A percentile compares a stretch with the other conserved stretches of the same genome.
phyloP scores from a whole-genome alignment of 163 green algal species.

The Chlorella variabilis region DNA sequence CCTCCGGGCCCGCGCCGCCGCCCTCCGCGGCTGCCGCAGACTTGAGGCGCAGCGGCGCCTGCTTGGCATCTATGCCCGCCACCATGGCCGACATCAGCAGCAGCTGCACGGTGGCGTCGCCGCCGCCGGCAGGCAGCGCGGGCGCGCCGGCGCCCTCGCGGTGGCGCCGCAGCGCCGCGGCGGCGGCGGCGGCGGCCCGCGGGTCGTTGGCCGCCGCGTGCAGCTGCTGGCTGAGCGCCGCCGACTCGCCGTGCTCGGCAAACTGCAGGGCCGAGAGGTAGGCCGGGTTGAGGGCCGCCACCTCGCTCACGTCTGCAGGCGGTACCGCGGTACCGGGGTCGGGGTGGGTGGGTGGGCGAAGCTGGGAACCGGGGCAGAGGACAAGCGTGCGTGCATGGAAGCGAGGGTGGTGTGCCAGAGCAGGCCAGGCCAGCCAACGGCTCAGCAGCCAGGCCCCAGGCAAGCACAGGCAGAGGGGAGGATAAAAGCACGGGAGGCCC shows the following conservation, averaged over 20 bases:
- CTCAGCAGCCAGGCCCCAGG: too few species aligned
- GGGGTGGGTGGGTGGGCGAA: neutral
- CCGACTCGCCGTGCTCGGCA: slow-evolving; percentile 11
- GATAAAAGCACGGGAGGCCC: too few species aligned
- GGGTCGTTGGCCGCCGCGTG: slow-evolving; percentile 20
- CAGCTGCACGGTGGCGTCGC: neutral
- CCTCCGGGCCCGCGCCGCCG: neutral
- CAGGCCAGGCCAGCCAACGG: too few species aligned
- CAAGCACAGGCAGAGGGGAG: too few species aligned
- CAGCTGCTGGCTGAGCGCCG: slow-evolving; percentile 4
- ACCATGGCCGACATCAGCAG: slow-evolving; percentile 29
- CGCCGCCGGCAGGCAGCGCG: neutral
- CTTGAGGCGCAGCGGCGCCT: slow-evolving; percentile 19
- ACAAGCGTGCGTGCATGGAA: neutral
- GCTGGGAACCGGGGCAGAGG: neutral
- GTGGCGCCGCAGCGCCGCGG: neutral
- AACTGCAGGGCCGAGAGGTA: slow-evolving; percentile 34
- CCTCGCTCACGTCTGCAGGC: slow-evolving; percentile 9
- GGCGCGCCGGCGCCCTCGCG: neutral
- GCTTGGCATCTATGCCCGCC: slow-evolving; percentile 14
- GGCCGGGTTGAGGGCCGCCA: slow-evolving; percentile 10
- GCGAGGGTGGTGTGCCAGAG: too few species aligned
- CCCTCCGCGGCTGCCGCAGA: neutral
- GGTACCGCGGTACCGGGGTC: too few species aligned
- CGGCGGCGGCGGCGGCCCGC: neutral